Conservation (phyloP, 2,329 filamentous ascomycete genomes). For the Curvularia hawaiiensis region DNA sequence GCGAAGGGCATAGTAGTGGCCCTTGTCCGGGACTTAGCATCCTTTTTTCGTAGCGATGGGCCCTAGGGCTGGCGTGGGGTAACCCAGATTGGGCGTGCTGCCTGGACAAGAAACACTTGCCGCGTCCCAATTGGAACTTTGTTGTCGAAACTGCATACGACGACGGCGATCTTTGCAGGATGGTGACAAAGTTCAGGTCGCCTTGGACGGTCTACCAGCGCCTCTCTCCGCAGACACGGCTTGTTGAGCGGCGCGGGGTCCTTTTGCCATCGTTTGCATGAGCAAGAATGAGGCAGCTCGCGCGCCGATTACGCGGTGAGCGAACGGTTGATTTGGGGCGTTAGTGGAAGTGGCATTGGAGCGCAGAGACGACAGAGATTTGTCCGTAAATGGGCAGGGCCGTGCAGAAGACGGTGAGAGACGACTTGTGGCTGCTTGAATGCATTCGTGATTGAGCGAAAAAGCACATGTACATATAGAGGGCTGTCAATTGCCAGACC, state of each 20-base stretch:
- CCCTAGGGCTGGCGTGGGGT: constrained; percentile 29
- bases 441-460: constrained; percentile 7
- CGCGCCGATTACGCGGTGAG: constrained; percentile 14
- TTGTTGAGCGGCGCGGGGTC: constrained; percentile 11
- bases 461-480: constrained; percentile 10
- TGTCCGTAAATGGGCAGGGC: neutral
- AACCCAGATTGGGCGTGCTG: constrained; percentile 21
- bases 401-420: constrained; percentile 13
- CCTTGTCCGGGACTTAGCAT: constrained; percentile 18
- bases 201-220: constrained; percentile 10
- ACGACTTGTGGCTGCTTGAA: neutral
- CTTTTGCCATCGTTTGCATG: constrained; percentile 13
- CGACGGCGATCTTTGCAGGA: constrained; percentile 17
- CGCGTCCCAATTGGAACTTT: constrained; percentile 19
- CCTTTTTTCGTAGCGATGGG: constrained; percentile 23
- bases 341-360: constrained; percentile 14
- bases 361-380: neutral
- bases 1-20: constrained; percentile 9
- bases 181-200: constrained; percentile 18
- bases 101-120: constrained; percentile 23
- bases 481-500: constrained; percentile 19
- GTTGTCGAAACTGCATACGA: constrained; percentile 7
- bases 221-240: constrained; percentile 1
- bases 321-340: constrained; percentile 11
- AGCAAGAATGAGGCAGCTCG: constrained; percentile 8